phyloP scores from a whole-genome alignment of 306 rosid genomes.

The Cicer yamashitae region DNA sequence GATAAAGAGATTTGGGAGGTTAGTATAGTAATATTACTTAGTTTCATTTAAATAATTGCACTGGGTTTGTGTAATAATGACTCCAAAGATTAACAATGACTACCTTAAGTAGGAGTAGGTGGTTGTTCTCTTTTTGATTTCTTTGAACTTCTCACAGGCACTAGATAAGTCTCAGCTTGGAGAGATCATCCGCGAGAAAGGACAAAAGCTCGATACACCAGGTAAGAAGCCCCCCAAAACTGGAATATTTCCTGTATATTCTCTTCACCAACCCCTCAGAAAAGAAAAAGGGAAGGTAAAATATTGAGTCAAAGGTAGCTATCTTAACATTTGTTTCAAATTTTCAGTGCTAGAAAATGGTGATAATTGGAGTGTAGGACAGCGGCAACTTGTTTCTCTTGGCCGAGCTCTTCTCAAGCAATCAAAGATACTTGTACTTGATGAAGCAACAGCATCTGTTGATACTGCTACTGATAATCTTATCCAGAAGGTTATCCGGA shows the following conservation, averaged over 20 bases:
- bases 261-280: conserved; percentile 14
- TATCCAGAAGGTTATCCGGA: conserved; percentile 83
- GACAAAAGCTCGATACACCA: conserved; percentile 78
- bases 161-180: conserved; percentile 93
- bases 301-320: conserved; percentile 24
- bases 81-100: too few relatives aligned
- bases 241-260: background rate
- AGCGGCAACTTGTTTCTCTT: conserved; percentile 91
- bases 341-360: conserved; percentile 95
- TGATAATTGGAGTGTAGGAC: conserved; percentile 99
- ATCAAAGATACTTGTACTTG: conserved; percentile 90
- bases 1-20: conserved; percentile 93
- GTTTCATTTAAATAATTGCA: conserved; percentile 23
- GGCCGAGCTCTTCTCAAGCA: conserved; percentile 95
- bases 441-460: conserved; percentile 97
- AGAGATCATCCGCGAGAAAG: conserved; percentile 68
- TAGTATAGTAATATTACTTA: conserved; percentile 31
- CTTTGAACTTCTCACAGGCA: conserved; percentile 57
- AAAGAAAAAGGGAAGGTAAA: background rate
- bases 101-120: conserved; percentile 3
- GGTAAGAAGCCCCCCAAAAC: conserved; percentile 51
- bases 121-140: conserved; percentile 36
- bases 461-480: conserved; percentile 91
- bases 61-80: background rate
- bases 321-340: conserved; percentile 36